Conservation (phyloP, 2,329 filamentous ascomycete genomes). For the Pezicula carpinea region DNA sequence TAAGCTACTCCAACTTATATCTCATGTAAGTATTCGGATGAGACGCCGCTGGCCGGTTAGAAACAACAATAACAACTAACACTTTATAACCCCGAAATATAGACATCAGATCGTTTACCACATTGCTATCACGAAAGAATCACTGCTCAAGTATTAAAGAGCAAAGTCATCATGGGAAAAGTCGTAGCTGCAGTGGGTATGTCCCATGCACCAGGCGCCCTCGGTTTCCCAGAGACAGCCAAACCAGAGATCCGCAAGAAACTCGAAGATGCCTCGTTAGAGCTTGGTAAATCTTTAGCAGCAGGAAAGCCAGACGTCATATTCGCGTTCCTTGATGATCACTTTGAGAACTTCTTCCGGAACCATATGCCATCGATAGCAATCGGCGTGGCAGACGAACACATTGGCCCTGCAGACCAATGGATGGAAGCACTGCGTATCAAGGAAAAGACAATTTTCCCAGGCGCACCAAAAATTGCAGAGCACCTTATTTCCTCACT, state of each 20-base stretch:
- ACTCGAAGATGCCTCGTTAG: conserved; percentile 23
- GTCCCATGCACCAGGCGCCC: conserved; percentile 16
- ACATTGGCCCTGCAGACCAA: conserved; percentile 27
- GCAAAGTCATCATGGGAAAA: conserved; percentile 5
- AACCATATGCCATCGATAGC: conserved; percentile 26
- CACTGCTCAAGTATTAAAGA: no score
- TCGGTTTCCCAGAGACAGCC: conserved; percentile 27
- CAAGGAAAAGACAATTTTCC: conserved; percentile 22
- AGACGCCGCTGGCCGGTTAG: no score
- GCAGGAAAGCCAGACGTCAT: conserved; percentile 26
- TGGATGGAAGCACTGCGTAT: conserved; percentile 25
- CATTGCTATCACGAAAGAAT: no score
- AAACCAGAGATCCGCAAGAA: conserved; percentile 18
- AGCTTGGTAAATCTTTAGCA: conserved; percentile 23
- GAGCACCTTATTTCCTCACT: conserved; percentile 22
- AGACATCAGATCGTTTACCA: no score
- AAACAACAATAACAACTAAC: no score
- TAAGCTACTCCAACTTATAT: no score
- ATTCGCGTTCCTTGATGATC: conserved; percentile 28
- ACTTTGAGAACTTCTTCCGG: conserved; percentile 29
- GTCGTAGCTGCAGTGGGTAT: conserved; percentile 7
- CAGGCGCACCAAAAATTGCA: conserved; percentile 22
- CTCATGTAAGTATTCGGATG: no score
- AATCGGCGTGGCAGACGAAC: conserved; percentile 22
- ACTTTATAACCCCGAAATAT: no score